Evolutionary conservation across 2,329 filamentous ascomycete species (phyloP).

Genomic region (Xylariaceae sp.): DNA sequence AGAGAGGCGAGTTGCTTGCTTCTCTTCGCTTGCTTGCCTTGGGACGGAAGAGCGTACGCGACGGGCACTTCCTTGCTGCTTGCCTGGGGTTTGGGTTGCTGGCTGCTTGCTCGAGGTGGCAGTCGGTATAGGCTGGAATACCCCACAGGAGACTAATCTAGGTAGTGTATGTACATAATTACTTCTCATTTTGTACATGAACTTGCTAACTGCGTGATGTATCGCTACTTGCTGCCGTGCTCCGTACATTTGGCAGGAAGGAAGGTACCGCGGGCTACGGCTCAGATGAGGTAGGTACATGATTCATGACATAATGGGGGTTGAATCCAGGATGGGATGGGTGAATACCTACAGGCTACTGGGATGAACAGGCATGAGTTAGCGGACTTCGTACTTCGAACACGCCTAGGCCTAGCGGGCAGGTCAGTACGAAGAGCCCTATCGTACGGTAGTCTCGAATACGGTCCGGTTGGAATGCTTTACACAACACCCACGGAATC

Average conservation of each 20-base stretch:
- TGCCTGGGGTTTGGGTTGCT: neutral
- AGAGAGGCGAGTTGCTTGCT: neutral
- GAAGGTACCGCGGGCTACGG: neutral
- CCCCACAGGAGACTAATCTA: neutral
- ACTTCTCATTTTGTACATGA: neutral
- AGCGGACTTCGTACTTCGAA: neutral
- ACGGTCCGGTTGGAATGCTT: too few species aligned
- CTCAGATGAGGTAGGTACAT: neutral
- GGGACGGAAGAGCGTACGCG: too few species aligned
- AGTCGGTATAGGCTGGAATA: constrained; percentile 1
- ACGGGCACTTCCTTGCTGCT: constrained; percentile 1
- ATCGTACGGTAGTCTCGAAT: too few species aligned
- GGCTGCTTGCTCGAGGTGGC: neutral
- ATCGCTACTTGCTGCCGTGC: neutral
- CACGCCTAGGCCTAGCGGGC: neutral
- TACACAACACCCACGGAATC: neutral
- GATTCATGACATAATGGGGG: neutral
- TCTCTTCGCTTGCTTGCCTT: neutral
- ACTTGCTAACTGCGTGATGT: neutral
- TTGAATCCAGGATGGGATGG: too few species aligned
- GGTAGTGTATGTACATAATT: neutral
- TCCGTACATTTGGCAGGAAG: neutral
- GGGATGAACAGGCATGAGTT: too few species aligned
- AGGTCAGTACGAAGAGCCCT: neutral
- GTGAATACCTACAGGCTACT: too few species aligned